A percentile compares a stretch with the other conserved stretches of the same genome.
Evolutionary conservation across 2,329 filamentous ascomycete genomes (phyloP).

Genomic region (Saccharata proteae): DNA sequence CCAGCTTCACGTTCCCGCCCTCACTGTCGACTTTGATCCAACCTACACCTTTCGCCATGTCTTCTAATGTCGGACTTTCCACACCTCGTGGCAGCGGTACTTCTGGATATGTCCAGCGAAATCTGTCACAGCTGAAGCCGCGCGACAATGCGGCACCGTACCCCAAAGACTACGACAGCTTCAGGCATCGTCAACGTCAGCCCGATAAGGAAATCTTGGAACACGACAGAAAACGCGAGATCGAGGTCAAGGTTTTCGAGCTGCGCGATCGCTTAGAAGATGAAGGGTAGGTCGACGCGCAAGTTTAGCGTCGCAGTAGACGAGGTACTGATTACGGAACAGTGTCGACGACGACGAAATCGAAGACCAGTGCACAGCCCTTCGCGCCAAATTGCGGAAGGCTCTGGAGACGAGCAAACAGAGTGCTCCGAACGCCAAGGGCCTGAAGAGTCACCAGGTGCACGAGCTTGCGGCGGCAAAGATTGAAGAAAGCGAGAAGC

Average conservation of each 20-base stretch:
- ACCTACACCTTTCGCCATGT: conserved; percentile 46
- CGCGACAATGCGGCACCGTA: conserved; percentile 74
- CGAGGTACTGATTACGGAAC: too few species aligned
- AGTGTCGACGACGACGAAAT: conserved; percentile 85
- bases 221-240: conserved; percentile 79
- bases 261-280: conserved; percentile 86
- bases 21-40: too few species aligned
- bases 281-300: conserved; percentile 56
- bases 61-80: conserved; percentile 89
- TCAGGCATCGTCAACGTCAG: conserved; percentile 66
- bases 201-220: conserved; percentile 89
- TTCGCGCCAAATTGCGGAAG: conserved; percentile 51
- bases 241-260: conserved; percentile 91
- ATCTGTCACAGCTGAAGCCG: conserved; percentile 75
- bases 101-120: conserved; percentile 94
- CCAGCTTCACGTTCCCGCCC: background rate
- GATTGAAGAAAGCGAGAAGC: conserved; percentile 83
- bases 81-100: conserved; percentile 93
- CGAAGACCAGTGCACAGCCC: conserved; percentile 56
- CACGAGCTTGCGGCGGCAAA: conserved; percentile 95
- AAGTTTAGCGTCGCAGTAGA: too few species aligned
- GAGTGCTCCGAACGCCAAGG: conserved; percentile 31
- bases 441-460: conserved; percentile 83
- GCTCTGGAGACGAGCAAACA: conserved; percentile 33
- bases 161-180: conserved; percentile 53